Evolutionary conservation across 257 asterid species (phyloP).

Genomic region (Plectranthus barbatus): DNA sequence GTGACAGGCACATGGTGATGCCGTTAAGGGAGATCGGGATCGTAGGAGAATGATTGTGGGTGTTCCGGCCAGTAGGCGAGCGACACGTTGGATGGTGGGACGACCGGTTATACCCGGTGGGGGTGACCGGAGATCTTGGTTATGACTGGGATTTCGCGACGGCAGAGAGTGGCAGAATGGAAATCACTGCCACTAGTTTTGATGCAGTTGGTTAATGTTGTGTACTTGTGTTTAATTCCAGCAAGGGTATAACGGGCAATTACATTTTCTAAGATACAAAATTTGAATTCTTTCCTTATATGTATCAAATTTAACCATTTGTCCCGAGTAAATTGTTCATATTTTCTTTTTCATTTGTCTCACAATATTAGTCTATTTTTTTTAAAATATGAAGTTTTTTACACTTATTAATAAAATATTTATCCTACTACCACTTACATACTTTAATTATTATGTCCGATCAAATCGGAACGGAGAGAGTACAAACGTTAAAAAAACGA

Average conservation of each 20-base stretch:
- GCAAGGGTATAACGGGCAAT: neutral
- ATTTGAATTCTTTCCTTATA: too few species aligned
- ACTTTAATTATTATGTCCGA: too few species aligned
- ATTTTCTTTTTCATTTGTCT: too few species aligned
- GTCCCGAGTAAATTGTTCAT: too few species aligned
- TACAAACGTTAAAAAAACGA: too few species aligned
- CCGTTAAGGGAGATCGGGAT: slow-evolving; percentile 68
- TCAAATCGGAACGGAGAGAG: too few species aligned
- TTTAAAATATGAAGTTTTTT: too few species aligned
- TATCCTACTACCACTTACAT: too few species aligned
- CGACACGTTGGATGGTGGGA: slow-evolving; percentile 27
- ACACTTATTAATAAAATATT: too few species aligned
- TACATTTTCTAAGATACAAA: neutral
- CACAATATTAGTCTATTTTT: too few species aligned
- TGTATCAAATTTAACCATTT: too few species aligned
- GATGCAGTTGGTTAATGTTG: slow-evolving; percentile 10
- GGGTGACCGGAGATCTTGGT: slow-evolving; percentile 27
- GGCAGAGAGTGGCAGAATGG: slow-evolving; percentile 21
- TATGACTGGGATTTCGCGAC: slow-evolving; percentile 17
- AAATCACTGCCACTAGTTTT: slow-evolving; percentile 14
- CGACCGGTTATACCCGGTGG: slow-evolving; percentile 36
- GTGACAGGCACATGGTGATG: slow-evolving; percentile 87
- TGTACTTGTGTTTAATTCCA: neutral
- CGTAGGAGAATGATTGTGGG: slow-evolving; percentile 38
- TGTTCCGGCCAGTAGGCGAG: neutral